Evolutionary conservation across 148 eudicot species (phyloP).

Genomic region (Chenopodium suecicum): DNA sequence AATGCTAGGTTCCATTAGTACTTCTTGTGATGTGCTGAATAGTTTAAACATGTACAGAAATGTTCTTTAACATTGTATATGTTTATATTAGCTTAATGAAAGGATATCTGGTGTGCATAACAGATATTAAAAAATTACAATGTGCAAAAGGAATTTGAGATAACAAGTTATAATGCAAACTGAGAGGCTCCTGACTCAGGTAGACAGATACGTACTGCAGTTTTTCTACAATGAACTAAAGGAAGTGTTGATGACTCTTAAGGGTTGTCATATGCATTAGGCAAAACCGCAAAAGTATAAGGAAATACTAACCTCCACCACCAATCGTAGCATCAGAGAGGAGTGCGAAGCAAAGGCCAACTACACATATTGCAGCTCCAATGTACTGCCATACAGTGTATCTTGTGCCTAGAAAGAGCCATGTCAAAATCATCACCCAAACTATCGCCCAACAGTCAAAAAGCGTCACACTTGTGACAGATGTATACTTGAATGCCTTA

Average conservation of each 20-base stretch:
- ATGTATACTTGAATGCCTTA: constrained; percentile 76
- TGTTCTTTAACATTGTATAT: no score
- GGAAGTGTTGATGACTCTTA: no score
- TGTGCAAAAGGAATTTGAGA: no score
- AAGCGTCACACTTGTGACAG: constrained; percentile 81
- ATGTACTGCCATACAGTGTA: constrained; percentile 71
- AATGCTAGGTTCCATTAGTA: no score
- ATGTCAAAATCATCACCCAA: constrained; percentile 71
- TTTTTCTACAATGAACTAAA: background rate
- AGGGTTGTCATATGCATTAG: no score
- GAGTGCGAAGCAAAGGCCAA: constrained; percentile 72
- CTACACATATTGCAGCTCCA: constrained; percentile 65
- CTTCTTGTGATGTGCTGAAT: no score
- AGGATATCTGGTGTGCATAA: no score
- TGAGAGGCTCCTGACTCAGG: background rate
- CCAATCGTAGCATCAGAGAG: constrained; percentile 76
- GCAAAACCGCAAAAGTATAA: background rate
- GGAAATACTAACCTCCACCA: constrained; percentile 58
- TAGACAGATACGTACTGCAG: background rate
- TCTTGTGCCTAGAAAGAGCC: constrained; percentile 63
- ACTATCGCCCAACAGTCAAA: constrained; percentile 84
- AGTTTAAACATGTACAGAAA: no score
- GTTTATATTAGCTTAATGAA: no score
- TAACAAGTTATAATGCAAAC: background rate
- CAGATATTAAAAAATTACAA: no score